phyloP scores from a whole-genome alignment of 345 rosid genomes.

The Durio zibethinus region DNA sequence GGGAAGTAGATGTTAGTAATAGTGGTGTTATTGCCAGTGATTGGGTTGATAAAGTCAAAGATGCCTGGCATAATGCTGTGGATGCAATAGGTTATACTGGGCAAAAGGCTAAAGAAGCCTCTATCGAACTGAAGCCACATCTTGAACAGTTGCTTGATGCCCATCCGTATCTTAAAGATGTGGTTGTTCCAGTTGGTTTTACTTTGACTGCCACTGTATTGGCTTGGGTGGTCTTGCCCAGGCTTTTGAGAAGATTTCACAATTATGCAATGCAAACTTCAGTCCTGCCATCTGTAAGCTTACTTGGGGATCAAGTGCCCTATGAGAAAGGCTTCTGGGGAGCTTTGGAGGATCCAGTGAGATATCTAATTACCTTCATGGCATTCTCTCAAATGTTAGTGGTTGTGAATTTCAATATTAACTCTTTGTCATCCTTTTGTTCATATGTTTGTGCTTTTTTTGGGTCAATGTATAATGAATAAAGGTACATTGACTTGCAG shows the following conservation, averaged over 20 bases:
- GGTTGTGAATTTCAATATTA: slow-evolving; percentile 2
- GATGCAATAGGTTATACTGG: slow-evolving; percentile 48
- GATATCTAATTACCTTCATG: slow-evolving; percentile 74
- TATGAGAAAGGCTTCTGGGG: slow-evolving; percentile 86
- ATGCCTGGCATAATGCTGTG: slow-evolving; percentile 43
- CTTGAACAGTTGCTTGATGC: slow-evolving; percentile 56
- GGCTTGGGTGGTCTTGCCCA: slow-evolving; percentile 93
- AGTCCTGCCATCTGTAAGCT: slow-evolving; percentile 43
- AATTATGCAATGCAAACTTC: slow-evolving; percentile 50
- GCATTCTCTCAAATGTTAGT: slow-evolving; percentile 82
- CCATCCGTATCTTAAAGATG: slow-evolving; percentile 59
- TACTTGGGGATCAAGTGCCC: slow-evolving; percentile 42
- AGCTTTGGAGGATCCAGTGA: slow-evolving; percentile 85
- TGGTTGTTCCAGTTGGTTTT: slow-evolving; percentile 53
- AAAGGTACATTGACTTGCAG: slow-evolving; percentile 39
- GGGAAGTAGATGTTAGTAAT: slow-evolving; percentile 30
- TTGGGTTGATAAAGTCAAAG: slow-evolving; percentile 57
- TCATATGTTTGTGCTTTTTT: not conserved
- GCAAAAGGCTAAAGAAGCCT: slow-evolving; percentile 56
- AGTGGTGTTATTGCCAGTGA: slow-evolving; percentile 35
- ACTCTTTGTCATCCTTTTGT: not conserved
- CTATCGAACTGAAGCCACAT: slow-evolving; percentile 55
- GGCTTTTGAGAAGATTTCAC: slow-evolving; percentile 67
- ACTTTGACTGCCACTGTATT: slow-evolving; percentile 56
- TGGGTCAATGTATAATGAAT: not conserved